Conservation (phyloP, 345 rosid species). For the Boechera divaricarpa region DNA sequence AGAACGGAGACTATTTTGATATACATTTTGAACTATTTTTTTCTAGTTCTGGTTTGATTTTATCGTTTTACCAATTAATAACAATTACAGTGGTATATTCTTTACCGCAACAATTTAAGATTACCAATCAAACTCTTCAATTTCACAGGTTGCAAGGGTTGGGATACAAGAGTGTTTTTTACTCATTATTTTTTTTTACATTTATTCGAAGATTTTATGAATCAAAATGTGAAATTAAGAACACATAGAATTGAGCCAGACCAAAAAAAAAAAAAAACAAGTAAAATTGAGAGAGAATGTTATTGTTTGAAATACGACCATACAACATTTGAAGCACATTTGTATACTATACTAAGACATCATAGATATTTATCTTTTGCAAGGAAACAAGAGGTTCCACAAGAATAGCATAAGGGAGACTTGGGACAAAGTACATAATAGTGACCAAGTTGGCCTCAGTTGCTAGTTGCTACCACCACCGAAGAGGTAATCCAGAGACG, state of each 20-base stretch:
- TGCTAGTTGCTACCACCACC: constrained; percentile 48
- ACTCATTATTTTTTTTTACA: too few species aligned
- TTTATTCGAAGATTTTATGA: background rate
- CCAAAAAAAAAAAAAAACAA: background rate
- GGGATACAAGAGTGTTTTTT: too few species aligned
- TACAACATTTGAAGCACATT: constrained; percentile 2
- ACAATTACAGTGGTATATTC: too few species aligned
- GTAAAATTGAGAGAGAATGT: background rate
- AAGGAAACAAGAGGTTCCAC: constrained; percentile 7
- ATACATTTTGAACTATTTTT: background rate
- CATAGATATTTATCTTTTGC: background rate
- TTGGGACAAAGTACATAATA: background rate
- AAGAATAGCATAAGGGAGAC: background rate
- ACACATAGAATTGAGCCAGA: too few species aligned
- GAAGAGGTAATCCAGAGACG: constrained; percentile 53
- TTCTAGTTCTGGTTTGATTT: too few species aligned
- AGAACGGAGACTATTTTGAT: too few species aligned
- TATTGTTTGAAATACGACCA: constrained; percentile 7
- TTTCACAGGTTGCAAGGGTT: too few species aligned
- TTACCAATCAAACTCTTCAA: too few species aligned
- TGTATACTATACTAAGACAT: background rate
- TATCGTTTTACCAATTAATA: too few species aligned
- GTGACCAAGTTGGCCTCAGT: constrained; percentile 1
- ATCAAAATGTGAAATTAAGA: background rate
- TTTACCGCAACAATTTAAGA: too few species aligned